Base-by-base conservation (phyloP, 345 rosid genomes). In the Isatis tinctoria region DNA sequence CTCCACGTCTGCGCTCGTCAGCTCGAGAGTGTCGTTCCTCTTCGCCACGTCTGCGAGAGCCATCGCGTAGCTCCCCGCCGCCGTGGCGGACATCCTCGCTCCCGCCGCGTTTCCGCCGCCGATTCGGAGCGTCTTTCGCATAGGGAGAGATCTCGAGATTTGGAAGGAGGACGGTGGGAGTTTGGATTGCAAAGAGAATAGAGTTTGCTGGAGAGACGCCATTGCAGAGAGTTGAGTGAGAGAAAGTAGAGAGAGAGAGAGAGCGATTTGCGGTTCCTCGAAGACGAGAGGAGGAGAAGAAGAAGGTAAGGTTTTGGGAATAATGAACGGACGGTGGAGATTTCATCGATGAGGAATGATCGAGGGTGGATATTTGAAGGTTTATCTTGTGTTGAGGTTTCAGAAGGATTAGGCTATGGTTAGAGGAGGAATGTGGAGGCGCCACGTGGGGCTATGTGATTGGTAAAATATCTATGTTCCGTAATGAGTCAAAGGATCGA, bases 21-120 rank as follows among this genome's bases (percentile, higher is more conserved):
- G 13, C 2, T 91, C 95, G 12, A 94, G 82, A 8, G 88, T 76
- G 58, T 84, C 70, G 86, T 82, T 90, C 32, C 86, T 67, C 43
- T 78, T 82, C 39, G 98, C 97, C 3, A 91, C 74, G 56, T 91
- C 97, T 16, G 87, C 91, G 0, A 94, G 78, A 1, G 97, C 97
- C 18, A 75, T 32, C n/a, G 96, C 97, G 85, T 91, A 94, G 76
- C 87, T 91, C 28, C 79, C 58, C 3, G 95, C 88, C 0, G 83
- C 93, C 1, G 90, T 67, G 0, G 90, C 85, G 4, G 85, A 65
- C 91, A 87, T 88, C 41, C 77, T 82, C n/a, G 87, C 74, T 10
- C 86, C 90, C 10, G 59, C 27, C 24, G 82, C 58, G 49, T 83
- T 53, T 14, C 87, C 70, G 30, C 78, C 47, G 65, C 76, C 70